phyloP scores from a whole-genome alignment of 257 asterid genomes.

The Echites panduratus region DNA sequence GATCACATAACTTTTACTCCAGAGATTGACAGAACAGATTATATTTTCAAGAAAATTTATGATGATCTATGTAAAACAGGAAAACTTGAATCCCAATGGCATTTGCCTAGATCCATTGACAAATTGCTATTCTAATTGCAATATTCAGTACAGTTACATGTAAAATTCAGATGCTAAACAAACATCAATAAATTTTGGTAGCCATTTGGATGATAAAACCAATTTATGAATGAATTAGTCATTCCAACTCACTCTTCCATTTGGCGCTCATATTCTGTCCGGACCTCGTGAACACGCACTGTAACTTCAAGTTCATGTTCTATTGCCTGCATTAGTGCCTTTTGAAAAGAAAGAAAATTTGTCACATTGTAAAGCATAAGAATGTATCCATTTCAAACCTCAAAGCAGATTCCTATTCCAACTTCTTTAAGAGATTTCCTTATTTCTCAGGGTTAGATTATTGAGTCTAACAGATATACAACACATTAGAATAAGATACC shows the following conservation, averaged over 20 bases:
- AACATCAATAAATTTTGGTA: neutral
- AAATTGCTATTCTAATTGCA: neutral
- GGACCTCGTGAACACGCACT: slow-evolving; percentile 90
- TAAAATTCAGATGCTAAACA: neutral
- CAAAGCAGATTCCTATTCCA: neutral
- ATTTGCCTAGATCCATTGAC: neutral
- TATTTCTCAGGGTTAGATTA: neutral
- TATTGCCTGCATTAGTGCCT: slow-evolving; percentile 71
- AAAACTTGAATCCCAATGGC: neutral
- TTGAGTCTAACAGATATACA: neutral
- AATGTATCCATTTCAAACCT: neutral
- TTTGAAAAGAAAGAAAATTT: slow-evolving; percentile 19
- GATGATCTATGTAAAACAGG: neutral
- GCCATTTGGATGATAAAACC: neutral
- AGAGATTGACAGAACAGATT: neutral
- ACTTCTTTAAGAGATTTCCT: neutral
- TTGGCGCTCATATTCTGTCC: slow-evolving; percentile 87
- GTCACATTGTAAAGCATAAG: neutral
- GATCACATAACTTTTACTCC: neutral
- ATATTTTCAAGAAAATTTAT: neutral
- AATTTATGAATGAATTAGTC: slow-evolving; percentile 1
- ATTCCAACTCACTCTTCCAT: slow-evolving; percentile 66
- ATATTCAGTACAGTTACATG: neutral
- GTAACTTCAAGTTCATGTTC: slow-evolving; percentile 98
- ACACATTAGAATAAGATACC: slow-evolving; percentile 33